Evolutionary conservation across 78 protist genomes (phyloP).

Genomic region (Planoprotostelium fungivorum): DNA sequence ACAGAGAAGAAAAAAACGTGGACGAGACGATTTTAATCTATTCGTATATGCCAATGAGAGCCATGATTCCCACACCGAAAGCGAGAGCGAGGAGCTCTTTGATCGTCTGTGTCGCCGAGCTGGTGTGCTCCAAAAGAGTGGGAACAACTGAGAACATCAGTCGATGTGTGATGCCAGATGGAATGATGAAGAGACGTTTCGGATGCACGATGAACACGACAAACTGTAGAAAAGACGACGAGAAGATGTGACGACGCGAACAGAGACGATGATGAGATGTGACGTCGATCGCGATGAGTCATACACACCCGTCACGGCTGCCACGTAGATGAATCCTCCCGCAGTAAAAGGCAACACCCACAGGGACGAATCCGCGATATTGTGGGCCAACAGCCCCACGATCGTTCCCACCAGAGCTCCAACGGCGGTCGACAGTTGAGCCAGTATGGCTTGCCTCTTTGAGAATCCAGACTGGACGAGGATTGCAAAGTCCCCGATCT

Average conservation of each 20-base stretch:
- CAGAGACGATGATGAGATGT: too few species aligned
- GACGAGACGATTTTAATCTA: too few species aligned
- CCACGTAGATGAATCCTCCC: conserved; percentile 67
- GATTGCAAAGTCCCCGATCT: conserved; percentile 70
- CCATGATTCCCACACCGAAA: not conserved
- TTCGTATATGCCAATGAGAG: not conserved
- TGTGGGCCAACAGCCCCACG: conserved; percentile 2
- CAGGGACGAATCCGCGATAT: not conserved
- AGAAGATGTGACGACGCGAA: too few species aligned
- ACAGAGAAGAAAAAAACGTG: too few species aligned
- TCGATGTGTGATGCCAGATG: too few species aligned
- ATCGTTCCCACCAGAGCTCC: conserved; percentile 38
- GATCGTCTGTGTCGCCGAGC: not conserved
- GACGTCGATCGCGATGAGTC: too few species aligned
- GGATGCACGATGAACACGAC: too few species aligned
- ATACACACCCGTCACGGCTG: conserved; percentile 6
- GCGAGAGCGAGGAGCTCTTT: not conserved
- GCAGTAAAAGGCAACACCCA: conserved; percentile 34
- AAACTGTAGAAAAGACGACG: too few species aligned
- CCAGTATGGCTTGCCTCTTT: conserved; percentile 23
- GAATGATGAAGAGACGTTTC: not conserved
- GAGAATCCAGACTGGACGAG: conserved; percentile 47
- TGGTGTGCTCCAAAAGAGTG: not conserved
- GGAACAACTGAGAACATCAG: too few species aligned
- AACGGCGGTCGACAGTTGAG: conserved; percentile 33